These are phyloP conservation scores for Diplodia intermedia DNA, from an alignment of 2,329 filamentous ascomycete genomes.

Conservation along the genomic window DNA sequence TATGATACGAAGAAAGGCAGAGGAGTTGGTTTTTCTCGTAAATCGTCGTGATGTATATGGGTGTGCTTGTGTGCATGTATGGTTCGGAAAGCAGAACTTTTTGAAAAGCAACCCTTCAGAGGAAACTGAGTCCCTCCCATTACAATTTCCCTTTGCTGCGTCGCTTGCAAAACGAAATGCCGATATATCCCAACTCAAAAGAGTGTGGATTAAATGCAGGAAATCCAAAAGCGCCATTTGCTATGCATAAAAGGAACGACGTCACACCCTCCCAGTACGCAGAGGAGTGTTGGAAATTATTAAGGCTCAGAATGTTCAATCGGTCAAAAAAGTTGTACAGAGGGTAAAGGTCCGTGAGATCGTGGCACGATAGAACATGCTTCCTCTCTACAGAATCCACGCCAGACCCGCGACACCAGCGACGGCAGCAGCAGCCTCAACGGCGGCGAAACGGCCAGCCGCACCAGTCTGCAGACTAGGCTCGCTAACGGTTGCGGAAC, in stretches of 20 bases:
- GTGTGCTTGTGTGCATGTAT: neutral
- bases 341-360: neutral
- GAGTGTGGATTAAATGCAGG: constrained; percentile 3
- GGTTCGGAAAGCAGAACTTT: constrained; percentile 1
- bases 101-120: neutral
- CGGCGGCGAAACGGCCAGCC: constrained; percentile 35
- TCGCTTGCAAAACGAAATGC: neutral
- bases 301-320: neutral
- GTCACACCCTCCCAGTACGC: neutral
- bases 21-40: neutral
- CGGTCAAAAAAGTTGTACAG: neutral
- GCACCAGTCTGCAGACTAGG: constrained; percentile 50
- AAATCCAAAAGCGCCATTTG: constrained; percentile 1
- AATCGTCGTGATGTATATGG: neutral
- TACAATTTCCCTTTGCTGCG: constrained; percentile 3
- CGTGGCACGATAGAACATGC: neutral
- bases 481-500: constrained; percentile 36
- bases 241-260: constrained; percentile 23
- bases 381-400: constrained; percentile 40
- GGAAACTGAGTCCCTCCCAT: neutral
- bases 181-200: constrained; percentile 5
- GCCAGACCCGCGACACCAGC: constrained; percentile 45
- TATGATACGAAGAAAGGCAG: neutral
- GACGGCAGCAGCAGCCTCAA: constrained; percentile 42
- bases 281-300: constrained; percentile 9